These are phyloP conservation scores for Tricholoma furcatifolium DNA, from an alignment of 768 basidiomycete genomes.

Conservation along the genomic window DNA sequence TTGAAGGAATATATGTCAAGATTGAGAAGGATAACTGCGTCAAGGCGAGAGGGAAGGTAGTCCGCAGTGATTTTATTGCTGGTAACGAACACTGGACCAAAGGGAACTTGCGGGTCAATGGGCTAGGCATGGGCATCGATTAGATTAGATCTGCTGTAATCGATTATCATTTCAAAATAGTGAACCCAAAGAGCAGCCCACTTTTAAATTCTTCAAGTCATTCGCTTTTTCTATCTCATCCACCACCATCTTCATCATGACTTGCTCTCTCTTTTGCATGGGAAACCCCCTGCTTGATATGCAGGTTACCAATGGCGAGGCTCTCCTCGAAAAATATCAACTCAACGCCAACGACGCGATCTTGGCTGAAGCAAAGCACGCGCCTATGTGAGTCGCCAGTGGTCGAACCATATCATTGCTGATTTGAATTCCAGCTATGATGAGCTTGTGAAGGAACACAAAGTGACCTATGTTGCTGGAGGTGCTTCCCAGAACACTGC, in stretches of 20 bases:
- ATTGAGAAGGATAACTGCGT: slow-evolving; percentile 42
- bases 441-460: slow-evolving; percentile 72
- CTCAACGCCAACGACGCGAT: slow-evolving; percentile 96
- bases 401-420: neutral
- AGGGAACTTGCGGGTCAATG: slow-evolving; percentile 38
- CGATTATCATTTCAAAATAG: slow-evolving; percentile 9
- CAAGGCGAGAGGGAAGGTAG: slow-evolving; percentile 50
- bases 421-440: slow-evolving; percentile 63
- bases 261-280: slow-evolving; percentile 76
- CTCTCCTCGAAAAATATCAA: slow-evolving; percentile 82
- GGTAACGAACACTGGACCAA: slow-evolving; percentile 63
- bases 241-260: slow-evolving; percentile 28
- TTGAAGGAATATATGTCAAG: slow-evolving; percentile 62
- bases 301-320: slow-evolving; percentile 85
- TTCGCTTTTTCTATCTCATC: slow-evolving; percentile 6
- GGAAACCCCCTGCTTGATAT: slow-evolving; percentile 98
- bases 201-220: neutral
- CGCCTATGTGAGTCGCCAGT: slow-evolving; percentile 62
- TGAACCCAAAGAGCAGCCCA: too few relatives aligned
- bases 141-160: slow-evolving; percentile 16
- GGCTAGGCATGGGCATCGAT: slow-evolving; percentile 22
- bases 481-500: slow-evolving; percentile 97
- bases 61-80: slow-evolving; percentile 58
- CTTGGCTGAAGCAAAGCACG: slow-evolving; percentile 87
- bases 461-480: slow-evolving; percentile 91